Conservation (phyloP, 306 rosid genomes). For the Potentilla sterilis region DNA sequence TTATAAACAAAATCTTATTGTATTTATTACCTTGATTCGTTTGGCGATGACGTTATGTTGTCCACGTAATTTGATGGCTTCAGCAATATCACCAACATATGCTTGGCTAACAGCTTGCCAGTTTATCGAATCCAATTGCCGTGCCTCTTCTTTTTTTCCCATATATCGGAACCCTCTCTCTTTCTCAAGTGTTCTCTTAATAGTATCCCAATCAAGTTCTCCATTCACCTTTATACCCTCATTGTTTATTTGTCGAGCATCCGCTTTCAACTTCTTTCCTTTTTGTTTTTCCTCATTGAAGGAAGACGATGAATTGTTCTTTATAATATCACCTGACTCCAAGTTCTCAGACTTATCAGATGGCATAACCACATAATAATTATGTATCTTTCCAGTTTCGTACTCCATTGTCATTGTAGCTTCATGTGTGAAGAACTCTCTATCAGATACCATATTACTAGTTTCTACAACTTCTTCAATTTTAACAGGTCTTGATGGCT, state of each 20-base stretch:
- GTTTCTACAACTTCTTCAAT: neutral
- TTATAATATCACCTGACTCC: conserved; percentile 19
- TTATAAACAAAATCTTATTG: no score
- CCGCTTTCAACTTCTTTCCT: neutral
- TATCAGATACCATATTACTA: conserved; percentile 1
- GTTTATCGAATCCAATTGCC: conserved; percentile 44
- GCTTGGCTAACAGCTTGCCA: conserved; percentile 67
- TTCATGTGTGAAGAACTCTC: neutral
- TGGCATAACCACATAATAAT: neutral
- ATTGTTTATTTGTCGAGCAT: neutral
- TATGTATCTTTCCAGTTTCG: neutral
- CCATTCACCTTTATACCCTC: conserved; percentile 19
- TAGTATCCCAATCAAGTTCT: conserved; percentile 42
- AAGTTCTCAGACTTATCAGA: neutral
- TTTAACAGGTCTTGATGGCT: conserved; percentile 14
- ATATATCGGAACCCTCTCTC: no score
- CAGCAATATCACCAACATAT: conserved; percentile 28
- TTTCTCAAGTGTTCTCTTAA: conserved; percentile 20
- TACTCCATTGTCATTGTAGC: neutral
- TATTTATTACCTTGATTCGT: conserved; percentile 53
- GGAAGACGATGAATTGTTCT: neutral
- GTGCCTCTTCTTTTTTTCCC: neutral
- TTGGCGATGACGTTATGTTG: conserved; percentile 45
- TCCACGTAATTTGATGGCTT: conserved; percentile 55
- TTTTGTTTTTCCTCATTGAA: neutral